phyloP scores from a whole-genome alignment of 2,329 filamentous ascomycete species.

The Xylariaceae sp. region DNA sequence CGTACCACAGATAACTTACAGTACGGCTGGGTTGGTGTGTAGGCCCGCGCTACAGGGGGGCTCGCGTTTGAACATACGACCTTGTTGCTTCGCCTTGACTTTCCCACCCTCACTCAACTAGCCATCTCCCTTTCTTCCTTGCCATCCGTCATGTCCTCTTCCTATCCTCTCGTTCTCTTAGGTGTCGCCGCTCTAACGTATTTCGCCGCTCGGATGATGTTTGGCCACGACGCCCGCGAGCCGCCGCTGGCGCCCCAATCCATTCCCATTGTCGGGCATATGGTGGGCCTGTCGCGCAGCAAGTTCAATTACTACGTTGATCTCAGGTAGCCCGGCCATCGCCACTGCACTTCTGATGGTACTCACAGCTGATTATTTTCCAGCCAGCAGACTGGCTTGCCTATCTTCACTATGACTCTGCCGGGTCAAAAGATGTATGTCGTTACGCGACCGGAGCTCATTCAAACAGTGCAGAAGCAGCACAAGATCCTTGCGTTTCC shows the following conservation, averaged over 20 bases:
- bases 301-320: constrained; percentile 26
- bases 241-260: constrained; percentile 23
- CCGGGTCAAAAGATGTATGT: constrained; percentile 35
- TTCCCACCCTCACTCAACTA: too few species aligned
- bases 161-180: constrained; percentile 3
- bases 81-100: too few species aligned
- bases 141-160: too few species aligned
- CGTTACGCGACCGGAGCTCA: constrained; percentile 28
- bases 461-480: constrained; percentile 31
- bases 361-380: not conserved
- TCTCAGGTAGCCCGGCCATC: constrained; percentile 15
- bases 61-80: too few species aligned
- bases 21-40: too few species aligned
- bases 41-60: too few species aligned
- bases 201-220: constrained; percentile 9
- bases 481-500: constrained; percentile 29
- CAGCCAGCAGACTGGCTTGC: constrained; percentile 14
- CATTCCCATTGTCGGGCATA: constrained; percentile 25
- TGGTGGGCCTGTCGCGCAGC: constrained; percentile 21
- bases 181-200: constrained; percentile 5
- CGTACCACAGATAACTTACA: too few species aligned
- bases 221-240: constrained; percentile 22
- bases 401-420: constrained; percentile 34
- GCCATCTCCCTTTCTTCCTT: too few species aligned
- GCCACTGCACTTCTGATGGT: not conserved